Evolutionary conservation across 352 stramenopile genomes (phyloP).

Genomic region (Pythium diclinum): DNA sequence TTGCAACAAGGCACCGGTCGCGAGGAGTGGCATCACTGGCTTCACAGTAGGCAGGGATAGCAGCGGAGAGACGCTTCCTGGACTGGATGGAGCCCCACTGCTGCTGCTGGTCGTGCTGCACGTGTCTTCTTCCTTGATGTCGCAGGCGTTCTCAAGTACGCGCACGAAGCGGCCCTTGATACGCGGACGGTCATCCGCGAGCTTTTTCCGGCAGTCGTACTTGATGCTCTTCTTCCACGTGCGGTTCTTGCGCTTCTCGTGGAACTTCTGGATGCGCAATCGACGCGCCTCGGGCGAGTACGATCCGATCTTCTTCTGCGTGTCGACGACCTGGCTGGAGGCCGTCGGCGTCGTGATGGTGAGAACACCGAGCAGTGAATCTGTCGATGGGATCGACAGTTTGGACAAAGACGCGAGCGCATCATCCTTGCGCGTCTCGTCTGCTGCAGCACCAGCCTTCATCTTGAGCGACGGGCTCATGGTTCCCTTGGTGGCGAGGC

Average conservation of each 20-base stretch:
- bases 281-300: constrained; percentile 94
- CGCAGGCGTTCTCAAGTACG: constrained; percentile 54
- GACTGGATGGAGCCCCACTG: constrained; percentile 23
- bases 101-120: constrained; percentile 15
- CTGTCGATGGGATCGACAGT: constrained; percentile 32
- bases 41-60: too few relatives aligned
- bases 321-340: constrained; percentile 2
- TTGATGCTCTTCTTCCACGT: constrained; percentile 99
- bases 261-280: constrained; percentile 94
- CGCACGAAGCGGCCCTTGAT: constrained; percentile 93
- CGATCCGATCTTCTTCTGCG: constrained; percentile 88
- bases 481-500: constrained; percentile 22
- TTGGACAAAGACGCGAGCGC: constrained; percentile 24
- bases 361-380: constrained; percentile 45
- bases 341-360: constrained; percentile 32
- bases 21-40: too few relatives aligned
- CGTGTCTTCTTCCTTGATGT: constrained; percentile 42
- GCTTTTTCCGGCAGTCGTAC: constrained; percentile 98
- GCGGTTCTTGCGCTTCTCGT: constrained; percentile 95
- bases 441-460: constrained; percentile 29
- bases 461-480: constrained; percentile 36
- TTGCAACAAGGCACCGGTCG: too few relatives aligned
- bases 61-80: too few relatives aligned
- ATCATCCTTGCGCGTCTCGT: constrained; percentile 43
- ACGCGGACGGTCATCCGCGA: constrained; percentile 94